Conservation (phyloP, 2,329 filamentous ascomycete genomes). For the Onygenales sp. region DNA sequence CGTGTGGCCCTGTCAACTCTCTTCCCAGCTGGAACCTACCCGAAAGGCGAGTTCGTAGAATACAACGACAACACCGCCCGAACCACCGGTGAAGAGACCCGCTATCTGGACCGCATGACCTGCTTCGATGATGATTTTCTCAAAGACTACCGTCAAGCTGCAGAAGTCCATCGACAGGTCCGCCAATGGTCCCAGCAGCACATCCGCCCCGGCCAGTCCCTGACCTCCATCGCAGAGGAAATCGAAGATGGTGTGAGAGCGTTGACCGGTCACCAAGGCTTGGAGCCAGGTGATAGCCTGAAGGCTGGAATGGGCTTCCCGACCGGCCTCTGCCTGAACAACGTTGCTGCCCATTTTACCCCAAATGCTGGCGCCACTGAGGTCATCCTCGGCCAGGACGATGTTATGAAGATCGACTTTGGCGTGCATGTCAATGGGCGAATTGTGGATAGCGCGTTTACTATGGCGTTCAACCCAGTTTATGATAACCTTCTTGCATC, state of each 20-base stretch:
- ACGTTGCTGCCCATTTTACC: constrained; percentile 47
- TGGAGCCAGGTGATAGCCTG: constrained; percentile 43
- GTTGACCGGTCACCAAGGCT: constrained; percentile 41
- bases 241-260: constrained; percentile 48
- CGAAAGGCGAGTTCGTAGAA: constrained; percentile 36
- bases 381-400: constrained; percentile 58
- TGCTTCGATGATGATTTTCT: constrained; percentile 41
- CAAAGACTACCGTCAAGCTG: constrained; percentile 46
- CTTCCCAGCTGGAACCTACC: constrained; percentile 37
- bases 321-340: constrained; percentile 45
- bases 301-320: constrained; percentile 48
- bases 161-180: constrained; percentile 48
- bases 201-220: constrained; percentile 40
- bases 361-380: constrained; percentile 55
- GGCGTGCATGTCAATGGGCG: constrained; percentile 71
- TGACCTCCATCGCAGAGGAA: constrained; percentile 42
- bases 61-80: constrained; percentile 36
- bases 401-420: constrained; percentile 78
- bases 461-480: constrained; percentile 62
- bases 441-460: constrained; percentile 76
- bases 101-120: constrained; percentile 30
- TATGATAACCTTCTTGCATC: constrained; percentile 67
- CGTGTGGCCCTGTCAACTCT: constrained; percentile 37
- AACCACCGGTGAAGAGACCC: constrained; percentile 39
- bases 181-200: constrained; percentile 40